Evolutionary conservation across 495 filamentous ascomycete genomes (phyloP), one percentile per base, ranked within the genome.

Genomic region (Xylaria intraflava): DNA sequence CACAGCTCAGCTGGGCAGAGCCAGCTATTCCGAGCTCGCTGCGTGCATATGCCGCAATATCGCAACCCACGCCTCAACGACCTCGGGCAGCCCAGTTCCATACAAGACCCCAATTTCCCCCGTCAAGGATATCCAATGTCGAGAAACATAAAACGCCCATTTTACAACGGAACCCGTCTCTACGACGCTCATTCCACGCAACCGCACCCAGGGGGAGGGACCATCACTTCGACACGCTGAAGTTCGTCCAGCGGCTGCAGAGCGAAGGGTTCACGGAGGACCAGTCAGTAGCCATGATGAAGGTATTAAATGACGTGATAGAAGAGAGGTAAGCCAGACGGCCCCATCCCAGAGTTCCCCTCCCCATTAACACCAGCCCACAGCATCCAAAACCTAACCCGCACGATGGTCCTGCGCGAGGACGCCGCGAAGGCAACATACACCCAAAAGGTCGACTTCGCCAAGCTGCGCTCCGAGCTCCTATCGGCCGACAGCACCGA

Each of bases 361-460:
- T 22, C 19, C 16, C 41, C 46, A 6, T 41, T 55, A 46, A 60
- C 48, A 40, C 33, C 19, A 23, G 11, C 7, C 23, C 14, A 2
- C 59, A 86, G 88, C 58, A 96, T 99, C 53, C 94, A 96, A 66
- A 97, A 99, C 74, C 74, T 99, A 19, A 97, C 94, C 0, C 86
- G 93, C 51, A 97, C 93, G 10, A 97, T 99, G 94, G 94, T 99
- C 2, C 79, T 94, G n/a, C 88, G 89, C 62, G 94, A 97, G 72
- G 94, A 89, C 56, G 83, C 86, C 38, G 86, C 86, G 55, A 84
- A 84, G 55, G 85, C 89, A 6, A 94, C 89, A 2, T 99, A 99
- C 72, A 95, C 90, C 0, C 94, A 97, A 65, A 97, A 97, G 70
- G 94, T 99, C 51, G 93, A 99, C 72, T 97, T 99, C 62, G 89